Base-by-base conservation (phyloP, 441 rosid genomes). In the Breynia disticha region DNA sequence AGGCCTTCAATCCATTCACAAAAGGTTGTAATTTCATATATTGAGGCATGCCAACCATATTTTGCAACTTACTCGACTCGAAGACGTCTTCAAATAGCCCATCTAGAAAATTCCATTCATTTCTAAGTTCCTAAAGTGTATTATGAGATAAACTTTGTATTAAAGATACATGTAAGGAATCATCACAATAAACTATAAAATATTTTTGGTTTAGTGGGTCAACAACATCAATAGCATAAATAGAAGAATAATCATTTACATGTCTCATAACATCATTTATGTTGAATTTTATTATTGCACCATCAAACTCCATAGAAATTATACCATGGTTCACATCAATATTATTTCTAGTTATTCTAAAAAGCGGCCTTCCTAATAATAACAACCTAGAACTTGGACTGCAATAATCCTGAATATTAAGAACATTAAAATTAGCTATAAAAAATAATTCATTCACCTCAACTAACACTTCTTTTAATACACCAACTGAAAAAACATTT, bases 271-370 rank as follows among this genome's bases (percentile, higher is more conserved):
- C 16, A 21, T 51, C 39, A 51, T 16, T 7, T 11, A 51, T 51
- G n/a, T 51, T 51, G 17, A 51, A 51, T 7, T 18, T 22, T 0
- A 51, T 21, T 0, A 51, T 17, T 22, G 24, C 42, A 4, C 41
- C 55, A 51, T 51, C 19, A 51, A 51, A 51, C 3, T 51, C 55
- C 17, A 51, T 7, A 11, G 17, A 8, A 11, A 51, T 16, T 11
- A 42, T 51, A 6, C 42, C 19, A 7, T 12, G 13, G 32, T 28
- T 16, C 4, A 51, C 39, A 51, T 51, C 41, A 16, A 28, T 51
- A 16, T 51, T 51, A 11, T 18, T 28, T 28, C 39, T 11, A 6
- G 55, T 5, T 11, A 16, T 15, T 22, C 32, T 51, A 4, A 51
- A 11, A 35, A 51, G 32, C 15, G 39, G 55, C 28, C 55, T 28